These are phyloP conservation scores for Phyllosticta paracitricarpa DNA, from an alignment of 2,329 filamentous ascomycete species.

Conservation along the genomic window DNA sequence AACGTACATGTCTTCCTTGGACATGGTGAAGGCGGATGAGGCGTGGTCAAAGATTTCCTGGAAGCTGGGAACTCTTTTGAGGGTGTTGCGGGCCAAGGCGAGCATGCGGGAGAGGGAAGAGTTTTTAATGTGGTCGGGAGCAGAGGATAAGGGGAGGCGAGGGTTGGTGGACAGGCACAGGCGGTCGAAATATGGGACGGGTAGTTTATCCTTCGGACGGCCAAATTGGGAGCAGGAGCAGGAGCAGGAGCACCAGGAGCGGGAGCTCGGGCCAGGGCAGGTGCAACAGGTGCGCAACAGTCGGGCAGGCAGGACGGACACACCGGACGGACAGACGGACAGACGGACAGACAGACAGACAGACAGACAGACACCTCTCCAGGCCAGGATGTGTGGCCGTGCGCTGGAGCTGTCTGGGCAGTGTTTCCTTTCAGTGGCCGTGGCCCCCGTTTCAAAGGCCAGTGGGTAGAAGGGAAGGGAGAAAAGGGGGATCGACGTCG, in stretches of 20 bases:
- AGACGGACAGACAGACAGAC: no score
- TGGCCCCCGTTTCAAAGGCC: neutral
- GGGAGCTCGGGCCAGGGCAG: no score
- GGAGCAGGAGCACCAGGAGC: neutral
- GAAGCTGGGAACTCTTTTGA: slow-evolving; percentile 33
- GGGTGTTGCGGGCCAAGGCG: slow-evolving; percentile 28
- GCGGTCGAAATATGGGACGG: slow-evolving; percentile 6
- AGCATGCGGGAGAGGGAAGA: slow-evolving; percentile 18
- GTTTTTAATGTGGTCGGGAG: neutral
- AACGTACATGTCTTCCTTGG: slow-evolving; percentile 32
- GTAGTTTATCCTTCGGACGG: neutral
- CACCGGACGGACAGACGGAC: no score
- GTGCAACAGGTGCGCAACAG: neutral
- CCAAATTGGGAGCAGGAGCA: slow-evolving; percentile 3
- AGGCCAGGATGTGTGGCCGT: neutral
- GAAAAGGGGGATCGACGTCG: slow-evolving; percentile 12
- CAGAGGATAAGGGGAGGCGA: neutral
- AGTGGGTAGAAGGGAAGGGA: neutral
- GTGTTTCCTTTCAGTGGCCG: neutral
- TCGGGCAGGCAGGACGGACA: neutral
- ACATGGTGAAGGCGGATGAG: slow-evolving; percentile 15
- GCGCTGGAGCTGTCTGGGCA: neutral
- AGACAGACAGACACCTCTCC: neutral
- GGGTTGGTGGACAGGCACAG: slow-evolving; percentile 5
- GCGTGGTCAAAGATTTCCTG: slow-evolving; percentile 29